These are phyloP conservation scores for Puccinia horiana DNA, from an alignment of 1,284 basidiomycete genomes.

Conservation along the genomic window DNA sequence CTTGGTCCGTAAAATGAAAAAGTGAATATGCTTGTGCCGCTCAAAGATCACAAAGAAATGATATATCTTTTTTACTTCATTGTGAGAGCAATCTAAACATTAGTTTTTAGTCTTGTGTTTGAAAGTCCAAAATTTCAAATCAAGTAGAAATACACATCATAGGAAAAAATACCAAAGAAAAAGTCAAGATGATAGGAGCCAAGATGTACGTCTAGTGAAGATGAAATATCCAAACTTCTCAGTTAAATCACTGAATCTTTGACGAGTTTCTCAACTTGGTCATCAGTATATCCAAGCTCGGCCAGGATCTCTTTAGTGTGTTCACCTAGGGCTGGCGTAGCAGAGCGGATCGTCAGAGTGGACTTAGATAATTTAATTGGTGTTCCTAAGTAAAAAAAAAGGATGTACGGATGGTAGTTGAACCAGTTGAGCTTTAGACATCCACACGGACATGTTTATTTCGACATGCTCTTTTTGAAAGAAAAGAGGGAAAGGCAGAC, in stretches of 20 bases:
- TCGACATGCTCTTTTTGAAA: neutral
- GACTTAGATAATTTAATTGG: slow-evolving; percentile 27
- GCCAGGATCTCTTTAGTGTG: slow-evolving; percentile 60
- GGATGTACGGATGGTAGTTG: slow-evolving; percentile 64
- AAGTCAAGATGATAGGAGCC: neutral
- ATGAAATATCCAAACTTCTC: neutral
- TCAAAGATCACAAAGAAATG: too few relatives aligned
- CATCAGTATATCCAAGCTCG: slow-evolving; percentile 67
- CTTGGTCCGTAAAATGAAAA: too few relatives aligned
- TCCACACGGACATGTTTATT: neutral
- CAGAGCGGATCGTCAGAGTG: slow-evolving; percentile 50
- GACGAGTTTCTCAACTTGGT: slow-evolving; percentile 66
- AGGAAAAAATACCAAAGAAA: too few relatives aligned
- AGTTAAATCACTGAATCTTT: slow-evolving; percentile 64
- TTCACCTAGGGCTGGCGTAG: slow-evolving; percentile 58
- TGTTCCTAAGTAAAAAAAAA: slow-evolving; percentile 68
- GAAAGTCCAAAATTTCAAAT: too few relatives aligned
- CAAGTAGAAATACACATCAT: too few relatives aligned
- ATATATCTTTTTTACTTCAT: too few relatives aligned
- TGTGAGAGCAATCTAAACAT: too few relatives aligned
- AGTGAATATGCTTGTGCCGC: too few relatives aligned
- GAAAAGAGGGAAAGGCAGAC: neutral
- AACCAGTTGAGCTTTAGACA: slow-evolving; percentile 62
- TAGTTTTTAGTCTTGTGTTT: too few relatives aligned
- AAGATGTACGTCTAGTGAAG: neutral